phyloP scores from a whole-genome alignment of 2,329 filamentous ascomycete genomes.

The Stagonosporopsis chrysanthemi region DNA sequence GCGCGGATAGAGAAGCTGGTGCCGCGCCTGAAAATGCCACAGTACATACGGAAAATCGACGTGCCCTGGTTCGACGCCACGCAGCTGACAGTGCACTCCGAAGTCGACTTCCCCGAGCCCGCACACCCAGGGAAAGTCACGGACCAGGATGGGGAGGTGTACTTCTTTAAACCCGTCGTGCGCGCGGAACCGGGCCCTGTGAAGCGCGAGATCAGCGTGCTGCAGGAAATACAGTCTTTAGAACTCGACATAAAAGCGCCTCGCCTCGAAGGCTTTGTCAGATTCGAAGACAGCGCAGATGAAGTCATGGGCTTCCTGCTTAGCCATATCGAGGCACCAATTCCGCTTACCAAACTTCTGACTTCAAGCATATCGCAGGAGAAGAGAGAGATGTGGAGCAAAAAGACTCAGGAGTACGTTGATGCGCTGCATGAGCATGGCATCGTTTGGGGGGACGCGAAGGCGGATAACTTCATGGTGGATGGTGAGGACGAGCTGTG shows the following conservation, averaged over 20 bases:
- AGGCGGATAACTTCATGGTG: slow-evolving; percentile 50
- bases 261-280: slow-evolving; percentile 19
- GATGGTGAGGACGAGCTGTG: slow-evolving; percentile 48
- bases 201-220: slow-evolving; percentile 28
- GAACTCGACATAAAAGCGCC: slow-evolving; percentile 25
- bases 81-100: slow-evolving; percentile 25
- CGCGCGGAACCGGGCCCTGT: slow-evolving; percentile 19
- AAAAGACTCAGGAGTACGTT: slow-evolving; percentile 22
- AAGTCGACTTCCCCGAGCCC: slow-evolving; percentile 27
- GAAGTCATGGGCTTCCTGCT: slow-evolving; percentile 26
- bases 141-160: slow-evolving; percentile 5
- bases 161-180: slow-evolving; percentile 31
- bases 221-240: slow-evolving; percentile 19
- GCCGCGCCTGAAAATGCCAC: slow-evolving; percentile 24
- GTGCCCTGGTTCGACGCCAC: slow-evolving; percentile 26
- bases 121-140: slow-evolving; percentile 28
- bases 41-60: slow-evolving; percentile 29
- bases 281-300: slow-evolving; percentile 18
- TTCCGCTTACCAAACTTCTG: slow-evolving; percentile 25
- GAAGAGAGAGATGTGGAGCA: slow-evolving; percentile 22
- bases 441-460: slow-evolving; percentile 40
- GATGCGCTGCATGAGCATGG: slow-evolving; percentile 20
- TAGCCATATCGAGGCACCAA: slow-evolving; percentile 18
- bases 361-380: slow-evolving; percentile 15
- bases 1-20: slow-evolving; percentile 22